phyloP scores from a whole-genome alignment of 1,284 basidiomycete genomes.

The Takashimella koratensis region DNA sequence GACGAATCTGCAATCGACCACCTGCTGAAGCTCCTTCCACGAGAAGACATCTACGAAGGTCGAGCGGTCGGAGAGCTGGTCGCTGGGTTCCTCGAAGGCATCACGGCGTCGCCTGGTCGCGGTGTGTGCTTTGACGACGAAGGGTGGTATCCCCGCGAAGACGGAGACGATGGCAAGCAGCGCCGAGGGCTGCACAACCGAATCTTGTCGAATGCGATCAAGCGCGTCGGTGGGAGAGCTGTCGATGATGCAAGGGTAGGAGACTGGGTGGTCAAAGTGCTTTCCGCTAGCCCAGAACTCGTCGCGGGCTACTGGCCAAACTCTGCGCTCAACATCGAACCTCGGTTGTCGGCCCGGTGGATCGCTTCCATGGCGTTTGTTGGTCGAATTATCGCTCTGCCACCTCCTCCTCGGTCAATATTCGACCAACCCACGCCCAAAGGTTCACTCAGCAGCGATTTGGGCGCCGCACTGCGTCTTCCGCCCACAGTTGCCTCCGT shows the following conservation, averaged over 20 bases:
- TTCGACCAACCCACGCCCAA: conserved; percentile 52
- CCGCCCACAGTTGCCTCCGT: conserved; percentile 61
- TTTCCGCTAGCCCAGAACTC: conserved; percentile 78
- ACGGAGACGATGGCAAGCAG: conserved; percentile 50
- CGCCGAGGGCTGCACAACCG: conserved; percentile 67
- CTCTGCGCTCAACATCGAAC: conserved; percentile 73
- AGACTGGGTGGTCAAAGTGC: conserved; percentile 73
- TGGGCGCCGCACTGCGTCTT: conserved; percentile 34
- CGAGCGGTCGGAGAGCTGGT: conserved; percentile 69
- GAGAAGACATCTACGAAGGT: conserved; percentile 61
- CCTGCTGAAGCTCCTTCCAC: conserved; percentile 72
- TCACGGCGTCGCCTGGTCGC: conserved; percentile 75
- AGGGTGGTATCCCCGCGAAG: conserved; percentile 78
- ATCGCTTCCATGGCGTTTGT: conserved; percentile 80
- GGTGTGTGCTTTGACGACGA: conserved; percentile 85
- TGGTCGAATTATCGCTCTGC: conserved; percentile 68
- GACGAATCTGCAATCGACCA: conserved; percentile 60
- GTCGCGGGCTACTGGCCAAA: conserved; percentile 75
- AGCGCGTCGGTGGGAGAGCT: conserved; percentile 60
- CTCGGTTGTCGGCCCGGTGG: conserved; percentile 82
- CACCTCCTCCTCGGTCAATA: conserved; percentile 59
- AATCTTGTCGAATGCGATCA: conserved; percentile 71
- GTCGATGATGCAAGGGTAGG: conserved; percentile 76
- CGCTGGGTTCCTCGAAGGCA: conserved; percentile 80
- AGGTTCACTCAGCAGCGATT: conserved; percentile 11